Percentiles rank a stretch among this genome's conserved stretches.
Evolutionary conservation across 176 grass and related monocot genomes (phyloP).

Genomic region (Triticum aestivum): DNA sequence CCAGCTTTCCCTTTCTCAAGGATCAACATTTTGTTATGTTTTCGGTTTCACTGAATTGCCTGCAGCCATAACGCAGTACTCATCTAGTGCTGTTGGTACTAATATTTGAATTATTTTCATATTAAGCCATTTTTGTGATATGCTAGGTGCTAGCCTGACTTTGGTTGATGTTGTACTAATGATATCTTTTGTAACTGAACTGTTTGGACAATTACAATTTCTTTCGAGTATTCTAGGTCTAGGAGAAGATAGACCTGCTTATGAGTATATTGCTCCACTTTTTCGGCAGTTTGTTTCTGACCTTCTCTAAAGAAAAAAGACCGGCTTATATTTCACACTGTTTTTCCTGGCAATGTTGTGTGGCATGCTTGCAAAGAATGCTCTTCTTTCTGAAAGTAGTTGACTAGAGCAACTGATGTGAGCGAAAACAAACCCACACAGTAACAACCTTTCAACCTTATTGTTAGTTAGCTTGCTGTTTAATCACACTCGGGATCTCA

Average conservation of each 20-base stretch:
- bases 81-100: not conserved
- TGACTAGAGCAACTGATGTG: not conserved
- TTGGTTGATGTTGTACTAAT: not conserved
- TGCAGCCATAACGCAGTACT: not conserved
- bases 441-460: not conserved
- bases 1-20: not conserved
- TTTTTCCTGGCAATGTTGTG: not conserved
- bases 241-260: not conserved
- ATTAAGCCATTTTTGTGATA: not conserved
- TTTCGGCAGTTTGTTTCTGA: not conserved
- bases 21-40: not conserved
- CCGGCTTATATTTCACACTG: not conserved
- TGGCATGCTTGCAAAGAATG: not conserved
- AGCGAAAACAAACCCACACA: constrained; percentile 8
- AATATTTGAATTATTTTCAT: not conserved
- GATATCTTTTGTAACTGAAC: constrained; percentile 4
- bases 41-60: not conserved
- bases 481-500: constrained; percentile 1
- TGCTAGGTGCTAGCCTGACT: not conserved
- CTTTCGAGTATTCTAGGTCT: constrained; percentile 18
- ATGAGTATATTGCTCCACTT: not conserved
- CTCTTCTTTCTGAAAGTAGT: not conserved
- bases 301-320: constrained; percentile 15
- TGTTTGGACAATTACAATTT: not conserved
- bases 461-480: not conserved